Percentiles rank a stretch among this genome's conserved stretches.
These are phyloP conservation scores for Exserohilum turcica DNA, from an alignment of 2,329 filamentous ascomycete species.

Conservation along the genomic window DNA sequence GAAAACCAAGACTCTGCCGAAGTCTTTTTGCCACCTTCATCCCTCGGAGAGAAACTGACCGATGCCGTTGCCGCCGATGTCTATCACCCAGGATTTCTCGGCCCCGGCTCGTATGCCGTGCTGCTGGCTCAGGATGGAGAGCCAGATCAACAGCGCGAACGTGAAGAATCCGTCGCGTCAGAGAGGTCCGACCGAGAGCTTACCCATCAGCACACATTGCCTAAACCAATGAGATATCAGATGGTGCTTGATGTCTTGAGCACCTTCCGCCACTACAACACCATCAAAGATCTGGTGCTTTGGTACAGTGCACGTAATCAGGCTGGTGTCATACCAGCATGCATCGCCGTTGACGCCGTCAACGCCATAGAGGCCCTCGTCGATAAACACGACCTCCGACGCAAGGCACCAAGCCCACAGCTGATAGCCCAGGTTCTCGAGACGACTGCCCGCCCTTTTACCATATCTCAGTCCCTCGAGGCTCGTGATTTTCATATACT, in stretches of 20 bases:
- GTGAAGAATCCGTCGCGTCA: conserved; percentile 32
- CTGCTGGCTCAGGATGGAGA: conserved; percentile 38
- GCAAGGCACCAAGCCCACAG: conserved; percentile 28
- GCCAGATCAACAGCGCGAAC: conserved; percentile 16
- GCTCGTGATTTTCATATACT: conserved; percentile 46
- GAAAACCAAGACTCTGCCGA: conserved; percentile 11
- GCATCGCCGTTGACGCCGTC: conserved; percentile 44
- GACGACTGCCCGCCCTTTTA: conserved; percentile 34
- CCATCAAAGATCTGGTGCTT: conserved; percentile 32
- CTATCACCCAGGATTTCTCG: conserved; percentile 41
- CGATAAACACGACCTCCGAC: conserved; percentile 37
- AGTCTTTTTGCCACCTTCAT: conserved; percentile 19
- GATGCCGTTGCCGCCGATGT: conserved; percentile 42
- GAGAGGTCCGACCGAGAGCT: conserved; percentile 36
- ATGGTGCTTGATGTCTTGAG: conserved; percentile 37
- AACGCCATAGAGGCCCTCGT: conserved; percentile 36
- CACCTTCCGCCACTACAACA: conserved; percentile 32
- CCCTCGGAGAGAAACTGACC: conserved; percentile 30
- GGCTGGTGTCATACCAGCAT: conserved; percentile 44
- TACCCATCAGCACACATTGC: conserved; percentile 37
- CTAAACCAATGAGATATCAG: conserved; percentile 37
- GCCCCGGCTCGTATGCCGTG: conserved; percentile 41
- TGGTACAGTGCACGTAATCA: conserved; percentile 36
- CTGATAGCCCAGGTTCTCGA: conserved; percentile 36
- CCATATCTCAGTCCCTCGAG: conserved; percentile 29